Evolutionary conservation across 805 yeast species (phyloP).

Genomic region (Babjeviella inositovora): DNA sequence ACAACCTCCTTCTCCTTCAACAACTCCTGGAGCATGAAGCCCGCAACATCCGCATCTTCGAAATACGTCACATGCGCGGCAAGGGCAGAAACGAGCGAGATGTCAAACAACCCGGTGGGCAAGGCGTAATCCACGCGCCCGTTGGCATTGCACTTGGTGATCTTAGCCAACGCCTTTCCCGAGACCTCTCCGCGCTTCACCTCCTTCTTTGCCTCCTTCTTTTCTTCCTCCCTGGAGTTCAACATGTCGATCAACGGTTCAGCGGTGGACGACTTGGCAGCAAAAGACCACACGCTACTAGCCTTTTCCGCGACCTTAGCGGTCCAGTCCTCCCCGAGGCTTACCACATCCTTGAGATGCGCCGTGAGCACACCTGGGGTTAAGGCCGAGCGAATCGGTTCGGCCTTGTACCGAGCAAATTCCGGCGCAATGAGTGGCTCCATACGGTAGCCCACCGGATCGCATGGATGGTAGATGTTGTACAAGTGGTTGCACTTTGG

Average conservation of each 20-base stretch:
- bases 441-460: slow-evolving; percentile 78
- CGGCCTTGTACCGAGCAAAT: slow-evolving; percentile 35
- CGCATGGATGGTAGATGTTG: slow-evolving; percentile 81
- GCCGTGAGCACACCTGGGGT: slow-evolving; percentile 31
- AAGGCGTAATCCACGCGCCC: slow-evolving; percentile 76
- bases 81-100: slow-evolving; percentile 65
- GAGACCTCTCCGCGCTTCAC: slow-evolving; percentile 11
- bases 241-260: slow-evolving; percentile 3
- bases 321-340: slow-evolving; percentile 22
- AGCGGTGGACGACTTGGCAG: slow-evolving; percentile 1
- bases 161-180: slow-evolving; percentile 10
- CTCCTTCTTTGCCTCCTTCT: slow-evolving; percentile 7
- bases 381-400: slow-evolving; percentile 39
- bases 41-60: slow-evolving; percentile 75
- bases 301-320: slow-evolving; percentile 7
- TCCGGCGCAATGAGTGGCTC: slow-evolving; percentile 61
- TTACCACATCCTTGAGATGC: slow-evolving; percentile 17
- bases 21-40: slow-evolving; percentile 55
- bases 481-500: slow-evolving; percentile 57
- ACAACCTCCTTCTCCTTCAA: slow-evolving; percentile 8
- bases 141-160: slow-evolving; percentile 39
- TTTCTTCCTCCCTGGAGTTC: no score
- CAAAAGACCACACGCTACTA: slow-evolving; percentile 1
- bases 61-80: slow-evolving; percentile 84
- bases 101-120: slow-evolving; percentile 65